Conservation (phyloP, 331 rosid species). For the Pyrus hybrid region DNA sequence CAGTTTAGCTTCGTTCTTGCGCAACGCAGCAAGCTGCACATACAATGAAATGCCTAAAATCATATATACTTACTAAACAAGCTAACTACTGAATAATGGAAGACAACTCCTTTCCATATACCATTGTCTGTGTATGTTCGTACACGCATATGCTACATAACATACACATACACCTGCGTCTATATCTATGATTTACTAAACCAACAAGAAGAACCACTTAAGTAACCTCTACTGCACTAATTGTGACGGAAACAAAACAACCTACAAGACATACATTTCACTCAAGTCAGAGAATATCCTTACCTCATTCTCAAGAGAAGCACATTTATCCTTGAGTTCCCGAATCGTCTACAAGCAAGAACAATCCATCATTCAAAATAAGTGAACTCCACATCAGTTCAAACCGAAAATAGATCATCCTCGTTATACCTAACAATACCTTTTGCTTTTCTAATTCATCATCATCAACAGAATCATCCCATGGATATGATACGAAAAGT, state of each 20-base stretch:
- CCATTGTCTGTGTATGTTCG: neutral
- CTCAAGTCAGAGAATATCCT: neutral
- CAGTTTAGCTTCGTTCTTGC: constrained; percentile 34
- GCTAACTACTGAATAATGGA: constrained; percentile 3
- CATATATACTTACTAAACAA: neutral
- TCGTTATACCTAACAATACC: constrained; percentile 25
- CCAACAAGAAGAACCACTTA: neutral
- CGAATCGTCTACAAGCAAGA: constrained; percentile 49
- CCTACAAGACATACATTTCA: neutral
- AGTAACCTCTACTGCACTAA: neutral
- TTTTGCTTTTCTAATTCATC: constrained; percentile 37
- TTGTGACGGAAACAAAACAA: neutral
- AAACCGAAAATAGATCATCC: neutral
- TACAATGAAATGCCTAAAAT: neutral
- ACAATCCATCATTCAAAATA: neutral
- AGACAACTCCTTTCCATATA: constrained; percentile 1
- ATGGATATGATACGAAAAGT: constrained; percentile 45
- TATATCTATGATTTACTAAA: neutral
- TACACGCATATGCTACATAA: neutral
- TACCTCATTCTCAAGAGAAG: constrained; percentile 65
- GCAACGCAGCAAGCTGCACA: constrained; percentile 49
- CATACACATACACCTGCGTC: neutral
- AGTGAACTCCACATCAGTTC: neutral
- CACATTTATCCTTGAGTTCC: constrained; percentile 62
- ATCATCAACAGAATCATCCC: constrained; percentile 48